These are phyloP conservation scores for Monosporascus sp. DNA, from an alignment of 2,329 filamentous ascomycete genomes.

Conservation along the genomic window DNA sequence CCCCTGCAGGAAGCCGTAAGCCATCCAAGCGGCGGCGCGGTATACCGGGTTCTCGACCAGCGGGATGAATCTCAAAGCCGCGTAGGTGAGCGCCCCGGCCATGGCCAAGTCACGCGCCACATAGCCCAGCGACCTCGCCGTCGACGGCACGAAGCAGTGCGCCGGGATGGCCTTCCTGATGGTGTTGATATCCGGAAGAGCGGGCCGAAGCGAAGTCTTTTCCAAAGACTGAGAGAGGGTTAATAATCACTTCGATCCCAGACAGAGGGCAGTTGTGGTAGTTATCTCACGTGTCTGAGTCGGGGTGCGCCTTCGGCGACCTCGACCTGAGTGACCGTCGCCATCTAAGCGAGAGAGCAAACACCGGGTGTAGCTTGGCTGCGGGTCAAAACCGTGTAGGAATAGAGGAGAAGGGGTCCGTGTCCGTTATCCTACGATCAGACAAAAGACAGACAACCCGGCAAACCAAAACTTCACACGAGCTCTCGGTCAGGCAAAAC, in stretches of 20 bases:
- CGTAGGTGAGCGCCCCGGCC: constrained; percentile 41
- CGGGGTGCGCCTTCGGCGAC: constrained; percentile 8
- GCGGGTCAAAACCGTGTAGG: not conserved
- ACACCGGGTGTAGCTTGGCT: not conserved
- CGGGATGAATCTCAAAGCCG: constrained; percentile 49
- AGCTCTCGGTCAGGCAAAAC: not conserved
- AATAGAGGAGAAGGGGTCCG: not conserved
- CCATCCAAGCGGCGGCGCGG: constrained; percentile 45
- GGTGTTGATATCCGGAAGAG: constrained; percentile 42
- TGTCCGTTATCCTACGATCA: not conserved
- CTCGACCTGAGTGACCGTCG: constrained; percentile 15
- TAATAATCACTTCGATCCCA: not conserved
- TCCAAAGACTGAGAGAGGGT: constrained; percentile 6
- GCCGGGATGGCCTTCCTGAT: constrained; percentile 50
- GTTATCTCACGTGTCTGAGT: constrained; percentile 8
- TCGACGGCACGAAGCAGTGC: constrained; percentile 55
- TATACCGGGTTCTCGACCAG: constrained; percentile 37
- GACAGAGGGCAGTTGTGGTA: not conserved
- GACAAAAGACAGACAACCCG: not conserved
- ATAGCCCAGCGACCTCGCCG: constrained; percentile 47
- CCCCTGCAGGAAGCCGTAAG: constrained; percentile 60
- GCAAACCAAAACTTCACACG: not conserved
- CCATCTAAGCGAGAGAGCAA: constrained; percentile 4
- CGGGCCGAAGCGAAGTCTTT: constrained; percentile 5
- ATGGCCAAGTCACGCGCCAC: constrained; percentile 50